Evolutionary conservation across 768 basidiomycete species (phyloP), one percentile per base, ranked within the genome.

Genomic region (Rubroboletus satanas): DNA sequence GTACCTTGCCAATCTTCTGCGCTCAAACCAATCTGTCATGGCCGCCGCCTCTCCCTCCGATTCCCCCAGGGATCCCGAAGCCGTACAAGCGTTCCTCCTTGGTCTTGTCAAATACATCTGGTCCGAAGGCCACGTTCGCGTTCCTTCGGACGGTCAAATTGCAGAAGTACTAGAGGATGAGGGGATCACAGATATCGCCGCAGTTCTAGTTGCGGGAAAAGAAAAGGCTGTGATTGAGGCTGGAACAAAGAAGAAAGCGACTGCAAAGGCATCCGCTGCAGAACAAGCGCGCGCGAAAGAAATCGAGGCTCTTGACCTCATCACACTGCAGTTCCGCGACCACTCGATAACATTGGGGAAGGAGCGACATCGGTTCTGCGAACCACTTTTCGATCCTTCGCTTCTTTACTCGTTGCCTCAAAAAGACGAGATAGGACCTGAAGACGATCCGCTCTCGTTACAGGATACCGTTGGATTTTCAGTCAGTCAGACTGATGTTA

Each of bases 331-430:
- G 64, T 93, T 90, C 71, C 78, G 82, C n/a, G 84, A 77, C 10
- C 78, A 80, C 64, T 79, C 83, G 38, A 66, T 95, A 55, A 89
- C 87, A 8, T 62, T 96, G 35, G 93, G 93, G 17, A 90, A 89
- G 67, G 91, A 93, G 65, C 79, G 93, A 35, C 93, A 97, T 75
- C 79, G 90, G 38, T 90, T 94, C 72, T 93, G 90, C 67, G 94
- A 96, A 68, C 91, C 93, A 7, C 76, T 97, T 28, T 94, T 93
- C 59, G 86, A 93, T 65, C 86, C 87, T 2, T 74, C 69, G 4
- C 62, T 91, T 39, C 70, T 91, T 54, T 71, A 73, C 1, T 72
- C 71, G 18, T 52, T 79, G 6, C 51, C 60, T 44, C 61, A 57
- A 36, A 60, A 60, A 17, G 69, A 71, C 38, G 69, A 62, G 35